Evolutionary conservation across 2,329 filamentous ascomycete species (phyloP), one percentile per base, ranked within the genome.

Genomic region (Coniella vitis): DNA sequence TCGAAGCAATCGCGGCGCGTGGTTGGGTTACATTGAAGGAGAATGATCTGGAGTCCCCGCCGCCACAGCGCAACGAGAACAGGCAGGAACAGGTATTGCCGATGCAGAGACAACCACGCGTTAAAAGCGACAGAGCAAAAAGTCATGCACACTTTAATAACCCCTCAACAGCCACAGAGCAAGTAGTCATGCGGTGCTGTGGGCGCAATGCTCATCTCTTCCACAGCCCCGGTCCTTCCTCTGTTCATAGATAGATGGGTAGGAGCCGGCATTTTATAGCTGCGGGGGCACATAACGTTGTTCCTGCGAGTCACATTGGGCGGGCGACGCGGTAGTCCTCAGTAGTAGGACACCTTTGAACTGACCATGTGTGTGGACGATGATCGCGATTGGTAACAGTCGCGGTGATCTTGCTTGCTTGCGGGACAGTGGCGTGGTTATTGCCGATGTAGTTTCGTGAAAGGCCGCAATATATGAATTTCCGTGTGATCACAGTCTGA

Each of bases 271-370:
- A 17, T 39, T 47, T 47, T 29, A 32, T 32, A 25, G 45, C 37
- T 37, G 38, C 35, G 45, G 45, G 38, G 36, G 25, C 51, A 37
- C n/a, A 47, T 53, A 53, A 53, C 51, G 48, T 39, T 39, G 45
- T 44, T 40, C 42, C 38, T 44, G 39, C 44, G 41, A 20, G 38
- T 53, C 48, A 4, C 16, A 44, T 45, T n/a, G 36, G 51, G 48
- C 51, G 51, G 48, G 40, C 45, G 45, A 40, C 45, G 48, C 48
- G 51, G 51, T 36, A 31, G 42, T 51, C 51, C 51, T 48, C 45
- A 25, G 42, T 35, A 45, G 38, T 29, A 48, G 48, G 48, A 53
- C 51, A 51, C 51, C 51, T 53, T 53, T 53, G 51, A 53, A 53
- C 51, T 53, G 35, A 53, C 51, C 51, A 42, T 52, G 37, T 22